phyloP scores from a whole-genome alignment of 2,329 filamentous ascomycete genomes.

The Cladobotryum mycophilum region DNA sequence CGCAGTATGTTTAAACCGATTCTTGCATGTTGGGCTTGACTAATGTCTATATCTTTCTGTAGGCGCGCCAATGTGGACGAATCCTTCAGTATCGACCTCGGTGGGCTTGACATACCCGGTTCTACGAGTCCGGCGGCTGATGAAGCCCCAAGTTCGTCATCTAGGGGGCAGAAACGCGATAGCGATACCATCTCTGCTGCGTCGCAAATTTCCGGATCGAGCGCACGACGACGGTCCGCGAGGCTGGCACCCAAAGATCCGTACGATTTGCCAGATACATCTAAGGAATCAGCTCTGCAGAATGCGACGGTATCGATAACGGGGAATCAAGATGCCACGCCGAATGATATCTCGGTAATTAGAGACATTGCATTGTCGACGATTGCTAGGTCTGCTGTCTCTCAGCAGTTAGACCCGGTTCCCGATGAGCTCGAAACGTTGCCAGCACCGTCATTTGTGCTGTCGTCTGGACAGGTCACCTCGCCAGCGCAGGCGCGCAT shows the following conservation, averaged over 20 bases:
- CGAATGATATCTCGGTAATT: neutral
- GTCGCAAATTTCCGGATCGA: constrained; percentile 8
- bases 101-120: constrained; percentile 30
- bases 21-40: neutral
- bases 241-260: constrained; percentile 18
- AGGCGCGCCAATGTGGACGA: constrained; percentile 53
- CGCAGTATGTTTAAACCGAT: constrained; percentile 42
- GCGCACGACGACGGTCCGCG: constrained; percentile 14
- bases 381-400: constrained; percentile 8
- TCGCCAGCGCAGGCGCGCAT: constrained; percentile 11
- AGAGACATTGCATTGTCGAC: neutral
- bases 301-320: neutral
- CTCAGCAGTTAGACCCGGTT: constrained; percentile 8
- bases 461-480: constrained; percentile 10
- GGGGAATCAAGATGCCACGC: constrained; percentile 10
- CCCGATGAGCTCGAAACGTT: constrained; percentile 19
- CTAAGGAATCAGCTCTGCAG: constrained; percentile 22
- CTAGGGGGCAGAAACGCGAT: constrained; percentile 38
- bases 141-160: constrained; percentile 41
- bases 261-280: constrained; percentile 25
- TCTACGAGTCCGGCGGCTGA: constrained; percentile 23
- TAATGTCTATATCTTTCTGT: constrained; percentile 8
- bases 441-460: constrained; percentile 13
- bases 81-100: constrained; percentile 50
- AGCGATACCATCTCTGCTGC: constrained; percentile 15